A percentile compares a stretch with the other conserved stretches of the same genome.
Evolutionary conservation across 164 flowering plant species (phyloP).

Genomic region (Litsea cubeba): DNA sequence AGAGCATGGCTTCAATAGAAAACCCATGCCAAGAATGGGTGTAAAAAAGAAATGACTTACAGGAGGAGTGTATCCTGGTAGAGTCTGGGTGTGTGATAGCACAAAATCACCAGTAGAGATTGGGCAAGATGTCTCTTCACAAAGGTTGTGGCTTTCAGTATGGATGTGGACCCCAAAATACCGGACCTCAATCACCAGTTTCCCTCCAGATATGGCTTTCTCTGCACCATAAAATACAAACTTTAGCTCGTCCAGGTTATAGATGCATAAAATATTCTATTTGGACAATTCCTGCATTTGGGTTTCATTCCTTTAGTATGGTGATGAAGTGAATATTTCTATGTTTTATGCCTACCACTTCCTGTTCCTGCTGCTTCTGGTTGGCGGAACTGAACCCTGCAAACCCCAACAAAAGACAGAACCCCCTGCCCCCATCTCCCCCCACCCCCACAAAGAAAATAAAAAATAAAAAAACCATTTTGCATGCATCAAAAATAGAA

Average conservation of each 20-base stretch:
- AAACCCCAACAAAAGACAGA: too few relatives aligned
- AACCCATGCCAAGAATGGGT: background rate
- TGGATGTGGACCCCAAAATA: conserved; percentile 54
- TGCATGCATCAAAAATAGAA: too few relatives aligned
- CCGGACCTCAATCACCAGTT: background rate
- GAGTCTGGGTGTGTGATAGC: conserved; percentile 58
- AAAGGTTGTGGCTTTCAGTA: conserved; percentile 58
- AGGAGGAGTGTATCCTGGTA: conserved; percentile 74
- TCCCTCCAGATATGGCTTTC: background rate
- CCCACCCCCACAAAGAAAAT: too few relatives aligned
- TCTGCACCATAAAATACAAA: background rate
- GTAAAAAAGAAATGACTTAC: conserved; percentile 34
- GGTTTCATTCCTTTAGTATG: background rate
- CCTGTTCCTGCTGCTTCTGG: too few relatives aligned
- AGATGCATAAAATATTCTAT: background rate
- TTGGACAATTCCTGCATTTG: background rate
- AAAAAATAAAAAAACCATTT: too few relatives aligned
- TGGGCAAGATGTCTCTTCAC: conserved; percentile 78
- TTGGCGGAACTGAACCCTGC: too few relatives aligned
- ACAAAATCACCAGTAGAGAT: conserved; percentile 58
- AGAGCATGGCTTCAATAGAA: background rate
- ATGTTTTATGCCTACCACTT: too few relatives aligned
- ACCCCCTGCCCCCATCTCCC: too few relatives aligned
- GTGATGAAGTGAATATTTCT: too few relatives aligned
- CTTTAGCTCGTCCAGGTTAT: background rate